Conservation (phyloP, 176 grass and related monocot species). For the Oryza nivara region DNA sequence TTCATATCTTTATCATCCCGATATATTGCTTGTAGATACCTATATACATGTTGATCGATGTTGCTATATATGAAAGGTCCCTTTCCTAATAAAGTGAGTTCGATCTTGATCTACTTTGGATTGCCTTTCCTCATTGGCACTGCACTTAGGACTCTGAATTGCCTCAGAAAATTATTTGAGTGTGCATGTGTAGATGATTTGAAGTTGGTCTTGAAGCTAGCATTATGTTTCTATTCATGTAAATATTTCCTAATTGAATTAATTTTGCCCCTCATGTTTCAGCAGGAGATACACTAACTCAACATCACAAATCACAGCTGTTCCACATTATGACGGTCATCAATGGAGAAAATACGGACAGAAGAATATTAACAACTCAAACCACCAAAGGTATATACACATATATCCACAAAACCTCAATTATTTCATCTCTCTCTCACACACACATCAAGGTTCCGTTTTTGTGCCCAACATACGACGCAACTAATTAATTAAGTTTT, state of each 20-base stretch:
- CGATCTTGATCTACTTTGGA: neutral
- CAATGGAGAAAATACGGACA: constrained; percentile 30
- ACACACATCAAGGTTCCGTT: neutral
- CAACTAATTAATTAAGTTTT: neutral
- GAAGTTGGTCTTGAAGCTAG: neutral
- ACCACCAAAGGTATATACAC: neutral
- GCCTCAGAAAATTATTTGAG: no score
- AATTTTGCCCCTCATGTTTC: neutral
- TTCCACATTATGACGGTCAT: constrained; percentile 22
- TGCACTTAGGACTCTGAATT: no score
- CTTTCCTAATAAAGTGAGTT: neutral
- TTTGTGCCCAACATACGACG: neutral
- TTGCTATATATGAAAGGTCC: no score
- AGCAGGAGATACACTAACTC: neutral
- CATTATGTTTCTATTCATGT: neutral
- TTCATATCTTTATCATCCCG: neutral
- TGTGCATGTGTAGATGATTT: neutral
- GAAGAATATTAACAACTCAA: constrained; percentile 9
- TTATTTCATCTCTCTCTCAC: no score
- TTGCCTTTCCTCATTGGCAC: no score
- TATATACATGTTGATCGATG: no score
- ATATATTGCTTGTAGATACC: no score
- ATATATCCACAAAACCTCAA: neutral
- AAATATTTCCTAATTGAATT: no score
- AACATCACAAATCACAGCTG: neutral